Evolutionary conservation across 1,284 basidiomycete species (phyloP).

Genomic region (Pseudozyma sp.): DNA sequence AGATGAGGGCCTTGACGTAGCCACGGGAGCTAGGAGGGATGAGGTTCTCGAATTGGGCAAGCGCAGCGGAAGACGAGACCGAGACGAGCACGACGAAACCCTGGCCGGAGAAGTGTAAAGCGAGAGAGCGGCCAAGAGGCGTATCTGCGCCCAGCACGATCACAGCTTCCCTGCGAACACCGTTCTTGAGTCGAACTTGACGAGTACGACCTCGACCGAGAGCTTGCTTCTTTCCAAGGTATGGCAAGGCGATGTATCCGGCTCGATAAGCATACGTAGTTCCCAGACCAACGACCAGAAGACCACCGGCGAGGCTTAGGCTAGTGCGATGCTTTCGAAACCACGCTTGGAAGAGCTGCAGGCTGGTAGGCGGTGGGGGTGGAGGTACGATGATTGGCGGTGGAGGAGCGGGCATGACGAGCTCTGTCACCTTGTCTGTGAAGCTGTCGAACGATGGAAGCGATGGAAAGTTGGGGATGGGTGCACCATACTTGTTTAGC

Average conservation of each 20-base stretch:
- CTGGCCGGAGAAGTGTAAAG: slow-evolving; percentile 52
- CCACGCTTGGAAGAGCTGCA: slow-evolving; percentile 29
- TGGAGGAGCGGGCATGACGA: slow-evolving; percentile 30
- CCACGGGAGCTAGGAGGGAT: slow-evolving; percentile 61
- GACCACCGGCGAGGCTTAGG: slow-evolving; percentile 28
- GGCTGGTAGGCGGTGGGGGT: slow-evolving; percentile 46
- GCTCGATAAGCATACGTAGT: slow-evolving; percentile 40
- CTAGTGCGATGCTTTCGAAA: slow-evolving; percentile 20
- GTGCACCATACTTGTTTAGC: slow-evolving; percentile 57
- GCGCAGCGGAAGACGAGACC: slow-evolving; percentile 46
- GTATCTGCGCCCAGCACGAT: slow-evolving; percentile 67
- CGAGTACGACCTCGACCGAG: slow-evolving; percentile 29
- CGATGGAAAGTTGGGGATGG: slow-evolving; percentile 39
- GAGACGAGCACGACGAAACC: slow-evolving; percentile 66
- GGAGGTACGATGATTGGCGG: slow-evolving; percentile 33
- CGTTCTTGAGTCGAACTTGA: slow-evolving; percentile 45
- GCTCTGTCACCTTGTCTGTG: slow-evolving; percentile 33
- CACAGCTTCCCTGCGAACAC: slow-evolving; percentile 56
- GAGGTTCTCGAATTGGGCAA: slow-evolving; percentile 55
- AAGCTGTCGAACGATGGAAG: slow-evolving; percentile 47
- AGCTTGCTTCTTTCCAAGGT: slow-evolving; percentile 38
- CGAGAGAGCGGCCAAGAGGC: slow-evolving; percentile 60
- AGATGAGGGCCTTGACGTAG: slow-evolving; percentile 62
- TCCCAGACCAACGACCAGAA: slow-evolving; percentile 43
- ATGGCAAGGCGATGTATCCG: slow-evolving; percentile 38